phyloP scores from a whole-genome alignment of 768 basidiomycete genomes.

The Ramaria rubella region DNA sequence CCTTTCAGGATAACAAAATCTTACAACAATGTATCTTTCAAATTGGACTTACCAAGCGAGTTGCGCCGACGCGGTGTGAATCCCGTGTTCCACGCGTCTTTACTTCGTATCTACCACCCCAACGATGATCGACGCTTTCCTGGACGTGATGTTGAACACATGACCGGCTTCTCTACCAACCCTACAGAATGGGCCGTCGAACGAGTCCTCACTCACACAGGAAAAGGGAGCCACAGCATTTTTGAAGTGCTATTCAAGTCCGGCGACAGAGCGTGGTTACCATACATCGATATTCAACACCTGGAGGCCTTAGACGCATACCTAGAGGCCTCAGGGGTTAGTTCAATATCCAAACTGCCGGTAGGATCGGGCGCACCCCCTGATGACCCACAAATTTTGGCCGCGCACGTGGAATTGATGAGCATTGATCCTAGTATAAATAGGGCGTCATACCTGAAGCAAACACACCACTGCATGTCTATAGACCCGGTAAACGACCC shows the following conservation, averaged over 20 bases:
- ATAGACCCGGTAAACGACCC: no score
- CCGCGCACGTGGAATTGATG: no score
- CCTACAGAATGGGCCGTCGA: conserved; percentile 18
- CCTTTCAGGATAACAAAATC: conserved; percentile 17
- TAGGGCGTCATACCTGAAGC: no score
- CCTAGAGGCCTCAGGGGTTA: conserved; percentile 25
- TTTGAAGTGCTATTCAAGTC: conserved; percentile 29
- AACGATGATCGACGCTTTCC: conserved; percentile 26
- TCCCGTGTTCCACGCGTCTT: conserved; percentile 15
- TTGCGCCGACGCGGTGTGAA: conserved; percentile 12
- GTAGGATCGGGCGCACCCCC: background rate
- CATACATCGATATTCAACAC: conserved; percentile 18
- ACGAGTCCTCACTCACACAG: conserved; percentile 18
- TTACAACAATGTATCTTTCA: background rate
- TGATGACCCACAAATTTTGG: no score
- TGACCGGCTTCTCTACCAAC: conserved; percentile 12
- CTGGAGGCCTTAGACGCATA: conserved; percentile 22
- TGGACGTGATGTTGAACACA: conserved; percentile 14
- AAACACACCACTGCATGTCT: no score
- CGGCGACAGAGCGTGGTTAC: conserved; percentile 32
- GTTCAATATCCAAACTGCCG: background rate
- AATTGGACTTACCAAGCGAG: conserved; percentile 13
- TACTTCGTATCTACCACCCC: conserved; percentile 16
- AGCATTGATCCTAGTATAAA: no score
- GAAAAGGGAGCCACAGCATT: conserved; percentile 18